These are phyloP conservation scores for Hanseniaspora hatyaiensis DNA, from an alignment of 805 yeast genomes.

Conservation along the genomic window DNA sequence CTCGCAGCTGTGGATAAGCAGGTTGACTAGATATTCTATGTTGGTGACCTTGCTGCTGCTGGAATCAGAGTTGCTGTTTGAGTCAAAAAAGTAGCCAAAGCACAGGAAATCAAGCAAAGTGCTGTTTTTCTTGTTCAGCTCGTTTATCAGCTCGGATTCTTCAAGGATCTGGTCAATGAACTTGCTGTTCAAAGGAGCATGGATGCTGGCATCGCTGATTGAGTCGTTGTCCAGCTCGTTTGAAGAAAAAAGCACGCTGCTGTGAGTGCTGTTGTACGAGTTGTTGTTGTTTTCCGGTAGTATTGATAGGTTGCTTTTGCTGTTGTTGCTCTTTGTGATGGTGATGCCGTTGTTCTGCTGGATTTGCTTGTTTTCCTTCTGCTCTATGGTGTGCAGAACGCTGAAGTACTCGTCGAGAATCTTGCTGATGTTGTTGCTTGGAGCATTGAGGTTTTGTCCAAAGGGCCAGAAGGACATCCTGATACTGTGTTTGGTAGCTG, in stretches of 20 bases:
- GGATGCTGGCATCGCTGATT: not conserved
- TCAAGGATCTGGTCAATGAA: conserved; percentile 32
- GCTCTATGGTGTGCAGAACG: conserved; percentile 24
- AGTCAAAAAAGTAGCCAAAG: conserved; percentile 32
- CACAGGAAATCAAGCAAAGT: conserved; percentile 40
- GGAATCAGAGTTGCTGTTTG: conserved; percentile 10
- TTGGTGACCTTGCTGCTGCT: conserved; percentile 20
- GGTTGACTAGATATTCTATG: conserved; percentile 27
- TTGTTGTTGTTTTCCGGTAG: not conserved
- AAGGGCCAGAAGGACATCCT: conserved; percentile 38
- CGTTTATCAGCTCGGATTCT: conserved; percentile 32
- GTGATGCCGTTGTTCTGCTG: conserved; percentile 9
- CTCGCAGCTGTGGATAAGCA: conserved; percentile 24
- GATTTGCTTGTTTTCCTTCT: conserved; percentile 14
- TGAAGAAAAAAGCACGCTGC: not conserved
- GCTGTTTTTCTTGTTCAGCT: conserved; percentile 31
- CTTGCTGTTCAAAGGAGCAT: conserved; percentile 10
- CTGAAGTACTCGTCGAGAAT: conserved; percentile 34
- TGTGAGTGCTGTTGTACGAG: conserved; percentile 1
- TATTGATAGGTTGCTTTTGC: not conserved
- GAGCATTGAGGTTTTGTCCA: conserved; percentile 30
- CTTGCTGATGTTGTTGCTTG: conserved; percentile 28
- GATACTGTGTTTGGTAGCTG: too few relatives aligned
- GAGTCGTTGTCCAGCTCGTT: not conserved
- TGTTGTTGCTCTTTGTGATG: not conserved